Evolutionary conservation across 2,329 filamentous ascomycete species (phyloP), one percentile per base, ranked within the genome.

Genomic region (Cryphonectria nitschkei): DNA sequence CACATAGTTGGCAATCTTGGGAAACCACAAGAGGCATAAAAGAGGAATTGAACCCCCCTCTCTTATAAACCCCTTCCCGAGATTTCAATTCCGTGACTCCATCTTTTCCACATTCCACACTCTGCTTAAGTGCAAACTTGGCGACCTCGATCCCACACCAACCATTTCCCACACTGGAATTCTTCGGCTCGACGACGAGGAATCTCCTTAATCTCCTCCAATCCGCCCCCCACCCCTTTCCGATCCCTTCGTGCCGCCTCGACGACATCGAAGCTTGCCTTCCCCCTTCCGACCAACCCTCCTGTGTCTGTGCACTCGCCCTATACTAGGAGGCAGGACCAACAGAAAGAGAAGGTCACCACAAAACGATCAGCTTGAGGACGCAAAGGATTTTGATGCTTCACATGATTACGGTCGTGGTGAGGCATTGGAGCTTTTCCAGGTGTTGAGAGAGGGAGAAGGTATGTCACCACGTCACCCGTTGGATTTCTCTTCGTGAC

Each of bases 131-230:
- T 19, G 54, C 54, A 58, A 29, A 50, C 50, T 67, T 64, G 58
- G 69, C 61, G 43, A 69, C 66, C 66, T 69, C 72, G 65, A 72
- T 46, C 66, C 73, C 69, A 70, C 68, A 69, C 69, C 68, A 72
- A 41, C 68, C 73, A 68, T 70, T 65, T 68, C 69, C 67, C 62
- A 46, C 58, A 72, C 70, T 75, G 75, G 74, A 81, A 84, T 84
- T 84, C 82, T 82, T 83, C 79, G 79, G 78, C 77, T 78, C 78
- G 78, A 78, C 79, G 73, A 79, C 78, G 77, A 82, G 80, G 82
- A 84, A 83, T 82, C 81, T 81, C 81, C 78, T 77, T 77, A 77
- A 75, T 77, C 77, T 78, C 77, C 78, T 50, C 46, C 46, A n/a
- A 77, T 79, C 76, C 75, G 2, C 26, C 14, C 26, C 37, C 4